Percentiles rank a stretch among this genome's conserved stretches.
phyloP scores from a whole-genome alignment of 1,284 basidiomycete genomes.

The Melampsora americana region DNA sequence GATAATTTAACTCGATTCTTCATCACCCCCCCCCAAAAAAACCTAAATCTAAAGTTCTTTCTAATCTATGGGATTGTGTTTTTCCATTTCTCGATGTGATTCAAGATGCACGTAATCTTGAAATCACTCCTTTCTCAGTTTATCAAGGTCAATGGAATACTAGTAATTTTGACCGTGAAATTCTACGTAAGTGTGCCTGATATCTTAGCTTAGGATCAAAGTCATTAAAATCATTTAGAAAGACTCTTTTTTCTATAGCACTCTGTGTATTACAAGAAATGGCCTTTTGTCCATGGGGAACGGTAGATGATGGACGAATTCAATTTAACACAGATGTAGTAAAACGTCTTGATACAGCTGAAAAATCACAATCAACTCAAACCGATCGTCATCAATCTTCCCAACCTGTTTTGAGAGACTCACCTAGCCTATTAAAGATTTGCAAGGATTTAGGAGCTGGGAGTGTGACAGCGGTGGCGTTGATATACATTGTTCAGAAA shows the following conservation, averaged over 20 bases:
- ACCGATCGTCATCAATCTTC: conserved; percentile 41
- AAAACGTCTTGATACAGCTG: neutral
- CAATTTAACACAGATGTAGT: conserved; percentile 48
- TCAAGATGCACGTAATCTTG: conserved; percentile 57
- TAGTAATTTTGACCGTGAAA: conserved; percentile 16
- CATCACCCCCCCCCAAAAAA: no score
- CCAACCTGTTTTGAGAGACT: conserved; percentile 47
- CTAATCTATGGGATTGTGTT: no score
- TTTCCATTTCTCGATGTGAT: no score
- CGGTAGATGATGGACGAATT: conserved; percentile 59
- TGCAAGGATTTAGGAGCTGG: conserved; percentile 46
- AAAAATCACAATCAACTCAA: conserved; percentile 44
- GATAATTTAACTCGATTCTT: neutral
- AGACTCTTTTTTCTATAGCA: neutral
- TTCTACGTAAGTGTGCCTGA: neutral
- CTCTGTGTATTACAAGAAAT: conserved; percentile 55
- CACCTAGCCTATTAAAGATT: conserved; percentile 48
- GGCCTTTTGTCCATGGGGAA: conserved; percentile 61
- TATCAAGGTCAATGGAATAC: conserved; percentile 63
- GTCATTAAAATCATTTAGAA: neutral
- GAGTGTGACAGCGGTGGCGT: conserved; percentile 20
- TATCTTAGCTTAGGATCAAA: conserved; percentile 24
- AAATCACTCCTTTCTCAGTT: conserved; percentile 61
- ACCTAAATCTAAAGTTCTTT: no score
- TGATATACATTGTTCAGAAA: conserved; percentile 42